Conservation (phyloP, 176 grass and related monocot species). For the Echinochloa phyllopogon region DNA sequence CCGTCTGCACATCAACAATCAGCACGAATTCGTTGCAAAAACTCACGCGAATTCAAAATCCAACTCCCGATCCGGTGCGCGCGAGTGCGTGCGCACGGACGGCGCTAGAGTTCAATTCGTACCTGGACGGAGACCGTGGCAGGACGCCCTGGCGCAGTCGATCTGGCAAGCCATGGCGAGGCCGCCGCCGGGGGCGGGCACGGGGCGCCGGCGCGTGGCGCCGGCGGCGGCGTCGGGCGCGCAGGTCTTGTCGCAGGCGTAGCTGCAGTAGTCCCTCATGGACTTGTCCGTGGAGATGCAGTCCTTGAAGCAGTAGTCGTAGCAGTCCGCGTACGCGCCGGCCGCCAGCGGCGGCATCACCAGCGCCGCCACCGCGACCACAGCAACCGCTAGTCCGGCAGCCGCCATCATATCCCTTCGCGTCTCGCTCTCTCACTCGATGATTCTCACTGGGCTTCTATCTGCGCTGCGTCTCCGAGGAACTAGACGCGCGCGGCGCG, state of each 20-base stretch:
- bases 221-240: conserved; percentile 3
- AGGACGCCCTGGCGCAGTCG: conserved; percentile 37
- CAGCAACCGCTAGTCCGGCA: background rate
- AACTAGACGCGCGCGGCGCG: background rate
- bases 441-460: background rate
- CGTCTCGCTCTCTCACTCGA: background rate
- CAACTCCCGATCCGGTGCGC: background rate
- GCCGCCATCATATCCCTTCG: background rate
- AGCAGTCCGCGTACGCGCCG: conserved; percentile 46
- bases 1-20: conserved; percentile 27
- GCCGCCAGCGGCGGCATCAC: conserved; percentile 16
- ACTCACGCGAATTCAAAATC: background rate
- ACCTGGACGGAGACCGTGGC: conserved; percentile 21
- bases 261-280: conserved; percentile 62
- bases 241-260: conserved; percentile 71
- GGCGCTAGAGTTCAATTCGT: background rate
- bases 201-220: background rate
- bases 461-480: background rate
- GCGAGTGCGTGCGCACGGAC: too few species aligned
- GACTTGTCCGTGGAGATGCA: conserved; percentile 49
- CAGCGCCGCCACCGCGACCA: background rate
- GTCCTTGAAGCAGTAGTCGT: conserved; percentile 55
- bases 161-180: conserved; percentile 4
- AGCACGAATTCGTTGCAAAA: too few species aligned
- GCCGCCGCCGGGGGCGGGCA: background rate